Evolutionary conservation across 1,284 basidiomycete species (phyloP).

Genomic region (Puccinia triticina): DNA sequence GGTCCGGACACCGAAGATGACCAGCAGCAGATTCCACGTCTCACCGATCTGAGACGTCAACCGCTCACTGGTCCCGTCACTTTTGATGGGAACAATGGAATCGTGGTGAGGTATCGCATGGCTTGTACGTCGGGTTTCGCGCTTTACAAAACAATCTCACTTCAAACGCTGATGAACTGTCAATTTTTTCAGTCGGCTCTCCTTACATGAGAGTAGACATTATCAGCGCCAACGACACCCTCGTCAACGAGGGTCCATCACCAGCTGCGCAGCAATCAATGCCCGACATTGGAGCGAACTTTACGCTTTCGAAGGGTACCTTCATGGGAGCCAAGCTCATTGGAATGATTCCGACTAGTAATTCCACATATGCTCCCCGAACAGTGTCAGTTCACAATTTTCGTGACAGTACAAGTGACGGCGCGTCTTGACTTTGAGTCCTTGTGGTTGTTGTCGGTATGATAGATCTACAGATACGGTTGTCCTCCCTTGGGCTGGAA

Average conservation of each 20-base stretch:
- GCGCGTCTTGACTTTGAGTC: not conserved
- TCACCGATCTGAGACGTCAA: slow-evolving; percentile 26
- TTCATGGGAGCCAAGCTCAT: slow-evolving; percentile 29
- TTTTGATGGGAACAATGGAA: not conserved
- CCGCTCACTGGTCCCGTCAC: not conserved
- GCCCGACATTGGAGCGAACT: slow-evolving; percentile 19
- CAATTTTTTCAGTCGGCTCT: slow-evolving; percentile 27
- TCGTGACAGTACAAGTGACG: not conserved
- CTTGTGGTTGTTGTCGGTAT: not conserved
- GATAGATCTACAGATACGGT: not conserved
- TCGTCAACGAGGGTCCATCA: not conserved
- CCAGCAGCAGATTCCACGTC: slow-evolving; percentile 10
- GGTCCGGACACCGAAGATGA: slow-evolving; percentile 5
- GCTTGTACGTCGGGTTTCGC: slow-evolving; percentile 21
- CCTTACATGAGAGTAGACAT: slow-evolving; percentile 21
- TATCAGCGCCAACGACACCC: slow-evolving; percentile 12
- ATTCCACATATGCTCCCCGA: slow-evolving; percentile 22
- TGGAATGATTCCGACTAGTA: slow-evolving; percentile 40
- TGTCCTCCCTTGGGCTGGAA: slow-evolving; percentile 27
- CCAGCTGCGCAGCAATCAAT: not conserved
- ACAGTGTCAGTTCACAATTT: slow-evolving; percentile 24
- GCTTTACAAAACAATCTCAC: not conserved
- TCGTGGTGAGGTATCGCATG: slow-evolving; percentile 30
- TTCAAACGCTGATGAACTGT: not conserved
- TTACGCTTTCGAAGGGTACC: slow-evolving; percentile 14